Base-by-base conservation (phyloP, 2,329 filamentous ascomycete genomes). In the Claviceps sp. region DNA sequence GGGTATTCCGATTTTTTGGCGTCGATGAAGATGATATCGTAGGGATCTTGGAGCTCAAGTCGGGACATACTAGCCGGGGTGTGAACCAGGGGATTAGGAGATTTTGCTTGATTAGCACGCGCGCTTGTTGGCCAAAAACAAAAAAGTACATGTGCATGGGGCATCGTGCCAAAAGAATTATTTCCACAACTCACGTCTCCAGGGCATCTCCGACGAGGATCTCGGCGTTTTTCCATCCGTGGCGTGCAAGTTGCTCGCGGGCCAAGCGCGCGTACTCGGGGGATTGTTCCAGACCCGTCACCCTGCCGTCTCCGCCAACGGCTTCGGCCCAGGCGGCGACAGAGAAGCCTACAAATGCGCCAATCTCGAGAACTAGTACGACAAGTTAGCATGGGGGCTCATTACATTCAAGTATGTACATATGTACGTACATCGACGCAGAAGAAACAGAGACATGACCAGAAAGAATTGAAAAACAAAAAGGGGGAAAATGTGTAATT, bases 11-110 rank as follows among this genome's bases (percentile, higher is more conserved):
- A 63, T 63, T 78, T 78, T 53, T 78, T 68, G 24, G 75, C 75
- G 53, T 78, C 75, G 54, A 78, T 69, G 60, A 78, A 78, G 59
- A 78, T 67, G 45, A 77, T 62, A 60, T 78, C 76, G 56, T 74
- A 79, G 4, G 76, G 72, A 57, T 57, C 53, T 9, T 30, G 43
- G 24, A 59, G 56, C 34, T 49, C 43, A 34, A 65, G 57, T 38
- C 67, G 70, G 62, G 38, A 61, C 52, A 53, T 63, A 57, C 54
- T 69, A 42, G 18, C n/a, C 6, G 24, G 6, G 11, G 16, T 5
- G 30, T 11, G 30, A 30, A 22, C 16, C 16, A 18, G 18, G 40
- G 40, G 30, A 30, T 30, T 30, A 30, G 8, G 30, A 30, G 30
- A 30, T 30, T 30, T 30, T 11, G 30, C 30, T 30, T 30, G 30